Percentiles rank a stretch among this genome's conserved stretches.
phyloP scores from a whole-genome alignment of 345 rosid species.

The Diplotaxis tenuifolia region DNA sequence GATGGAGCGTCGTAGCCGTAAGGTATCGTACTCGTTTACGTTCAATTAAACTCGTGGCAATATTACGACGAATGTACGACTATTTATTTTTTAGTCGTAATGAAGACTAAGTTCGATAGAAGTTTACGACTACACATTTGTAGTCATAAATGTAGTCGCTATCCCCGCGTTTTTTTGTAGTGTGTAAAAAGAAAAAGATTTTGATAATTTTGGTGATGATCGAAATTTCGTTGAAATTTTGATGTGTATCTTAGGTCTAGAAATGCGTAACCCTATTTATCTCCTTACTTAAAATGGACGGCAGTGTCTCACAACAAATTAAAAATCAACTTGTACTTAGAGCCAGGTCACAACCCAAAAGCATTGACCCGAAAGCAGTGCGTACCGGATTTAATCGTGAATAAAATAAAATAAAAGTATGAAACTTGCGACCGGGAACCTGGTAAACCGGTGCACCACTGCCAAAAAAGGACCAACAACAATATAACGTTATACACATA shows the following conservation, averaged over 20 bases:
- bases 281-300: background rate
- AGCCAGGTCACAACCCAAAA: constrained; percentile 16
- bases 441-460: constrained; percentile 8
- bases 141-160: no score
- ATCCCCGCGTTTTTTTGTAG: no score
- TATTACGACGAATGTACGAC: no score
- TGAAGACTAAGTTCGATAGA: no score
- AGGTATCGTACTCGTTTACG: no score
- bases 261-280: background rate
- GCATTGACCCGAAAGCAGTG: constrained; percentile 23
- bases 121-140: no score
- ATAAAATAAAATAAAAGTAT: background rate
- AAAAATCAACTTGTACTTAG: background rate
- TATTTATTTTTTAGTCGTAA: no score
- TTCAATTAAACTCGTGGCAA: no score
- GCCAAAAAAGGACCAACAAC: constrained; percentile 40
- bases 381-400: background rate
- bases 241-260: background rate
- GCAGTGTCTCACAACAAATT: background rate
- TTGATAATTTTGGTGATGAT: background rate
- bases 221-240: background rate
- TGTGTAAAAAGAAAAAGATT: no score
- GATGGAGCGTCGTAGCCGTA: no score
- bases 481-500: constrained; percentile 2
- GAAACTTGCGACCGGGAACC: constrained; percentile 2